Evolutionary conservation across 345 rosid species (phyloP).

Genomic region (Microthlaspi erraticum): DNA sequence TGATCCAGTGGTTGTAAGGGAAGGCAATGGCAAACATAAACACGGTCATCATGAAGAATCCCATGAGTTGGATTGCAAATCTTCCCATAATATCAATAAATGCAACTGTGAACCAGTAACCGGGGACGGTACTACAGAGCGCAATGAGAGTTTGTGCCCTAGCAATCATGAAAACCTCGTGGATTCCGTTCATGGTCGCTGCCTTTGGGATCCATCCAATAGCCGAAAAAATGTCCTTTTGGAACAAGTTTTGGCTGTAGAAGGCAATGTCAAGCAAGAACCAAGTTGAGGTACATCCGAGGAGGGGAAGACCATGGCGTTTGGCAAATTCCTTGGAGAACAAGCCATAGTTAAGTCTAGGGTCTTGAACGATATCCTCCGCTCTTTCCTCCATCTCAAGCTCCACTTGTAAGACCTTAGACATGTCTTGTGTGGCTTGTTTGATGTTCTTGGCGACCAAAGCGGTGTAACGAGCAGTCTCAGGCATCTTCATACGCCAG

Average conservation of each 20-base stretch:
- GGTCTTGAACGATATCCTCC: conserved; percentile 36
- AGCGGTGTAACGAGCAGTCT: conserved; percentile 84
- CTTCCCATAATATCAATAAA: conserved; percentile 66
- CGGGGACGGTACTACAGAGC: conserved; percentile 69
- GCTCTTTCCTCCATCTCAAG: conserved; percentile 55
- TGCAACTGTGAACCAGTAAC: conserved; percentile 73
- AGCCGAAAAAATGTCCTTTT: conserved; percentile 69
- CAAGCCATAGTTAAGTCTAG: conserved; percentile 52
- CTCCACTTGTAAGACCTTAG: conserved; percentile 67
- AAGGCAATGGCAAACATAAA: conserved; percentile 78
- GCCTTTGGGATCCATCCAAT: conserved; percentile 77
- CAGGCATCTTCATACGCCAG: conserved; percentile 88
- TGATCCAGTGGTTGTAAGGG: conserved; percentile 75
- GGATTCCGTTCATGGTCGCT: conserved; percentile 61
- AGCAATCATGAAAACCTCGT: conserved; percentile 62
- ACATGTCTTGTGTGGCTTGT: conserved; percentile 73
- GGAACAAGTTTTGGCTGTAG: conserved; percentile 75
- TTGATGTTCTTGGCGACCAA: conserved; percentile 71
- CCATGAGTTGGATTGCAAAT: conserved; percentile 68
- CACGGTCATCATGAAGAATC: conserved; percentile 73
- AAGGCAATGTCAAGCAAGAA: conserved; percentile 72
- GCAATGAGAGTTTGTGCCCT: conserved; percentile 78
- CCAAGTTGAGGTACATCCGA: conserved; percentile 70
- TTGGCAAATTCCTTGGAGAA: conserved; percentile 52
- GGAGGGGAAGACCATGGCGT: conserved; percentile 64